Percentiles rank a stretch among this genome's conserved stretches.
These are phyloP conservation scores for Coniochaeta sp. DNA, from an alignment of 2,329 filamentous ascomycete genomes.

Conservation along the genomic window DNA sequence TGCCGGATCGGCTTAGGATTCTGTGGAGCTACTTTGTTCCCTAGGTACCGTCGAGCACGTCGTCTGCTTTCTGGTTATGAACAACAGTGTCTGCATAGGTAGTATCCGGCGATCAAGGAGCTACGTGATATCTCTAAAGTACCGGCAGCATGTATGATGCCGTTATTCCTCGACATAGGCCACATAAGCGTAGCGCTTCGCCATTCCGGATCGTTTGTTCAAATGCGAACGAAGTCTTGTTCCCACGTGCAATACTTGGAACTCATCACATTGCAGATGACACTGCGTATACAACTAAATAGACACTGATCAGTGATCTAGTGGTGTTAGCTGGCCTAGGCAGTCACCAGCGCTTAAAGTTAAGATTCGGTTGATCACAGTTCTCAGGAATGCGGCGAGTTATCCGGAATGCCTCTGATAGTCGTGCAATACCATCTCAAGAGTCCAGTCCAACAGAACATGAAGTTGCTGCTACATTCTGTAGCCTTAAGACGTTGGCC, in stretches of 20 bases:
- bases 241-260: not conserved
- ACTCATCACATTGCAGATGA: not conserved
- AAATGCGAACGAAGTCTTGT: no score
- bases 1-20: not conserved
- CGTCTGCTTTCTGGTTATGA: no score
- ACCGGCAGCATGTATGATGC: no score
- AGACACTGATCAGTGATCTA: not conserved
- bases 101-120: no score
- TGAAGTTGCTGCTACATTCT: not conserved
- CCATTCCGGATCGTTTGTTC: no score
- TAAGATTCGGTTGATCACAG: not conserved
- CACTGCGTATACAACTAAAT: not conserved
- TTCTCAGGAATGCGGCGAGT: not conserved
- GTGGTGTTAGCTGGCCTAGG: not conserved
- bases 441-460: not conserved
- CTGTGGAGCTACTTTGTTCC: no score
- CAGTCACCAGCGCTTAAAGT: not conserved
- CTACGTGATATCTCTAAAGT: no score
- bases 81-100: no score
- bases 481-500: not conserved
- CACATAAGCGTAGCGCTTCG: no score
- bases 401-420: not conserved
- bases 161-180: no score
- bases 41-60: no score
- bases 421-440: no score